Conservation (phyloP, 495 filamentous ascomycete species). For the Aspergillus hancockii region DNA sequence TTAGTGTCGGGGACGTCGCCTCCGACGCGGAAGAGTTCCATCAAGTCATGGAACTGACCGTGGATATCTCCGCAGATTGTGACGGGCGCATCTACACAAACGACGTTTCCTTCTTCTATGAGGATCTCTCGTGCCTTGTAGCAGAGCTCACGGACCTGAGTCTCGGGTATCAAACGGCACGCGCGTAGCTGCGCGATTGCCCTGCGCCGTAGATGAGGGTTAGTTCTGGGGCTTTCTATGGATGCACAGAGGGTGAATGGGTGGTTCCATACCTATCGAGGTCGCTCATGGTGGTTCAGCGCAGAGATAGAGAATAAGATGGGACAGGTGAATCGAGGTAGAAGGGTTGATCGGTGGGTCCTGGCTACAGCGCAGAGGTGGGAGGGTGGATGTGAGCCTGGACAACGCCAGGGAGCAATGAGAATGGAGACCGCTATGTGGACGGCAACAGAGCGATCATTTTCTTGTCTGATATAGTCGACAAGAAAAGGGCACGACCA, state of each 20-base stretch:
- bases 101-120: conserved; percentile 97
- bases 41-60: conserved; percentile 96
- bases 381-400: conserved; percentile 5
- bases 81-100: conserved; percentile 92
- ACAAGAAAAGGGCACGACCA: not conserved
- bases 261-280: conserved; percentile 67
- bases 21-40: conserved; percentile 96
- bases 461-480: conserved; percentile 15
- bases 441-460: conserved; percentile 24
- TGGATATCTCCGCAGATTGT: conserved; percentile 99
- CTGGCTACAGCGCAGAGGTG: conserved; percentile 15
- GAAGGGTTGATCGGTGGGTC: conserved; percentile 21
- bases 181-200: conserved; percentile 91
- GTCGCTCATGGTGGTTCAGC: conserved; percentile 70
- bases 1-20: conserved; percentile 96
- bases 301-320: conserved; percentile 8
- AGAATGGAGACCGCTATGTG: conserved; percentile 24
- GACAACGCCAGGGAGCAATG: conserved; percentile 5
- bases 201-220: conserved; percentile 48
- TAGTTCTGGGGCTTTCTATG: conserved; percentile 5
- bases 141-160: conserved; percentile 92
- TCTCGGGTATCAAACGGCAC: conserved; percentile 94
- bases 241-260: conserved; percentile 4
- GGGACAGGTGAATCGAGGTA: conserved; percentile 12
- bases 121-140: conserved; percentile 96